Evolutionary conservation across 805 yeast genomes (phyloP), one percentile per base, ranked within the genome.

Genomic region (Yamadazyma tumulicola): DNA sequence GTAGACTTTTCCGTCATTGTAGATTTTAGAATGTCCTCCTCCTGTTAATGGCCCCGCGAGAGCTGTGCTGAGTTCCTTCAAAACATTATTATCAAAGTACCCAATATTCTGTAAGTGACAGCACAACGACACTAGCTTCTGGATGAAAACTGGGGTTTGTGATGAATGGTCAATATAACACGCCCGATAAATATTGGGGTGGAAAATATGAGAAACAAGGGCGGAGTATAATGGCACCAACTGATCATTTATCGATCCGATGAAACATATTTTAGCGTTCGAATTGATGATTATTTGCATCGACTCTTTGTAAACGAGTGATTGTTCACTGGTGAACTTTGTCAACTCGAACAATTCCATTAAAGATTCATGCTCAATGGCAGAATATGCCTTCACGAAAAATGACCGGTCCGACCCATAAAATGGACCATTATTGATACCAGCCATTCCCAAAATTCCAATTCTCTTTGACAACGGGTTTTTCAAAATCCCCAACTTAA

Each of bases 171-270:
- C 97, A 20, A 91, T 77, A 52, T 86, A 93, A 13, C 89, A 88
- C 0, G 96, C 94, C 34, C 96, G 69, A 51, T 77, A 89, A 11
- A 91, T 77, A 56, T 88, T 85, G 3, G 98, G 97, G 62, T 91
- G 98, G 45, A 74, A 73, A 2, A 85, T 72, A 57, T 88, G 94
- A 1, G 81, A 68, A 29, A 95, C 88, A 8, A 82, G 70, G 0
- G 97, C 81, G 0, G 96, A 88, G 52, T 89, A 91, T 10, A 91
- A 59, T 4, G 98, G 98, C 3, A 91, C 96, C 49, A 93, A 59
- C 58, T 88, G 98, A 58, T 93, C 98, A 55, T 93, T 87, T 18
- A 88, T 77, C 0, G 96, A 85, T 0, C 96, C 97, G 19, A 89
- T 80, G 50, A 83, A 81, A 7, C 87, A 75, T 5, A 91, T 52